Conservation (phyloP, 2,329 filamentous ascomycete genomes). For the Coleophoma cylindrospora region DNA sequence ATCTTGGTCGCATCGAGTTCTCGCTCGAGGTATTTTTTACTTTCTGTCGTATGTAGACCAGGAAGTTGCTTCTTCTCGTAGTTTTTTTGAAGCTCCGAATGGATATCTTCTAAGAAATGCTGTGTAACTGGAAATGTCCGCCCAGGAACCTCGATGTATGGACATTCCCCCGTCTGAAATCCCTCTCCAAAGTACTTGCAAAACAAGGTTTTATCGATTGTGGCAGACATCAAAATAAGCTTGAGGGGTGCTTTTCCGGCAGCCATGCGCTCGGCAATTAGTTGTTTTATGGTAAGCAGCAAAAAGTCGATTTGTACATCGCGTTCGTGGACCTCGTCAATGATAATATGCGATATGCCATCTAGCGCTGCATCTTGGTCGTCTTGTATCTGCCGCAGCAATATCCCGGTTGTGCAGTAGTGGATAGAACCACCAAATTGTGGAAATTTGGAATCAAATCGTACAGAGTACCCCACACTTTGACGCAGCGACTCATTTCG, state of each 20-base stretch:
- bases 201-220: slow-evolving; percentile 80
- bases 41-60: slow-evolving; percentile 59
- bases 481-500: slow-evolving; percentile 73
- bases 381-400: slow-evolving; percentile 78
- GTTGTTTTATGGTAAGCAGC: slow-evolving; percentile 86
- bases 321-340: slow-evolving; percentile 93
- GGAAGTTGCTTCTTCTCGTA: slow-evolving; percentile 22
- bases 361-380: slow-evolving; percentile 73
- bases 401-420: slow-evolving; percentile 89
- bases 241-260: slow-evolving; percentile 75
- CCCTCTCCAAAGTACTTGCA: slow-evolving; percentile 69
- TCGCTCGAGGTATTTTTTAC: neutral
- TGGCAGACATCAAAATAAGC: slow-evolving; percentile 91
- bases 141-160: slow-evolving; percentile 84
- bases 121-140: slow-evolving; percentile 85
- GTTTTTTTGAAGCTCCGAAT: slow-evolving; percentile 60
- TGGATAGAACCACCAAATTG: slow-evolving; percentile 63
- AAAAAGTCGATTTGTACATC: slow-evolving; percentile 90
- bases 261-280: slow-evolving; percentile 55
- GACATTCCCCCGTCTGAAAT: slow-evolving; percentile 61
- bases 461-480: slow-evolving; percentile 84
- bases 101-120: slow-evolving; percentile 82
- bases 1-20: slow-evolving; percentile 39
- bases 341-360: slow-evolving; percentile 85
- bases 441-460: slow-evolving; percentile 77